A percentile compares a stretch with the other conserved stretches of the same genome.
These are phyloP conservation scores for Aspergillus proliferans DNA, from an alignment of 2,329 filamentous ascomycete genomes.

Conservation along the genomic window DNA sequence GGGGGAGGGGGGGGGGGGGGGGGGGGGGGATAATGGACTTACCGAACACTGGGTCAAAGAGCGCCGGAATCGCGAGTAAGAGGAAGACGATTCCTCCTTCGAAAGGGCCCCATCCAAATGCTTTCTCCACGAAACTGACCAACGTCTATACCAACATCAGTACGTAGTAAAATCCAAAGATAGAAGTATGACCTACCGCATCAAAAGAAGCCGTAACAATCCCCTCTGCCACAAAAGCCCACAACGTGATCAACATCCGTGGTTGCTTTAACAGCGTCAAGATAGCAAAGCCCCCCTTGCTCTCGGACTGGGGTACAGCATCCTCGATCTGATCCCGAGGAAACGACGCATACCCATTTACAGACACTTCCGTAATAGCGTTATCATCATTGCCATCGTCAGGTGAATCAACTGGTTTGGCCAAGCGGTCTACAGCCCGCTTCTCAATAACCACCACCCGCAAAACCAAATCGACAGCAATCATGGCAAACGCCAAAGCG, in stretches of 20 bases:
- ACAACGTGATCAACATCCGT: slow-evolving; percentile 4
- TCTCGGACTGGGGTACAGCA: neutral
- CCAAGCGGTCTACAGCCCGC: slow-evolving; percentile 35
- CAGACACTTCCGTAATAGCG: neutral
- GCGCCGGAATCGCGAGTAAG: slow-evolving; percentile 53
- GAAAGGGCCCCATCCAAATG: slow-evolving; percentile 50
- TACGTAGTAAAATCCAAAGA: neutral
- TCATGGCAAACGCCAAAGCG: slow-evolving; percentile 47
- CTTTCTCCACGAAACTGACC: slow-evolving; percentile 48
- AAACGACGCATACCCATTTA: neutral
- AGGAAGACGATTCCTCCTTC: slow-evolving; percentile 54
- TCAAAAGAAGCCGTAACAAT: slow-evolving; percentile 20
- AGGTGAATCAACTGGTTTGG: neutral
- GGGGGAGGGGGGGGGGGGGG: no score
- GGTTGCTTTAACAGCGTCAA: slow-evolving; percentile 2
- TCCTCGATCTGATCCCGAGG: neutral
- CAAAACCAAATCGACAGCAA: slow-evolving; percentile 55
- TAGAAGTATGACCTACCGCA: slow-evolving; percentile 13
- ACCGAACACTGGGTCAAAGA: slow-evolving; percentile 52
- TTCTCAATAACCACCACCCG: slow-evolving; percentile 56
- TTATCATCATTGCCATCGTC: neutral
- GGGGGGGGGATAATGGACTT: neutral
- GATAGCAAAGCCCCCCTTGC: slow-evolving; percentile 23
- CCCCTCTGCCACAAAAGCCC: slow-evolving; percentile 1
- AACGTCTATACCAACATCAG: slow-evolving; percentile 21